Evolutionary conservation across 306 rosid genomes (phyloP), one percentile per base, ranked within the genome.

Genomic region (Ormosia emarginata): DNA sequence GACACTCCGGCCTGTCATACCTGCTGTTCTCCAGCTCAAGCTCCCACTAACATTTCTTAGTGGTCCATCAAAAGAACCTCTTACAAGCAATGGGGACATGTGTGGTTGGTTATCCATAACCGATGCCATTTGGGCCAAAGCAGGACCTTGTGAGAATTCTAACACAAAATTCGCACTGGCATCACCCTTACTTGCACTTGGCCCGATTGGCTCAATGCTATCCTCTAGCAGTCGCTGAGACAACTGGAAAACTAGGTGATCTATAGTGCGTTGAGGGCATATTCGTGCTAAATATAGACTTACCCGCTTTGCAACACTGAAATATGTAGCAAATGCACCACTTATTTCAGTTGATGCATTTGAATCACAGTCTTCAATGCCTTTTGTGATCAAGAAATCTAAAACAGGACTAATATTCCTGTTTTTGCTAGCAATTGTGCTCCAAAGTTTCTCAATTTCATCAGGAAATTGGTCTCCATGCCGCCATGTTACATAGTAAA

Each of bases 341-440:
- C 99, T 96, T 84, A 96, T 96, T 90, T 96, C 99, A 6, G 97
- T 94, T 79, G 99, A 93, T 80, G 99, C 97, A 88, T 90, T 96
- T 82, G 99, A 92, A 92, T 96, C 99, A 84, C 97, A 96, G 72
- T 96, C 99, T 89, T 96, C 99, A 85, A 96, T 96, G 71, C 99
- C 99, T 86, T 96, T 96, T 3, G 97, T 94, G 89, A 96, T 96
- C 90, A 96, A 82, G 92, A 96, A 96, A 90, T 96, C 99, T 72
- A 96, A 85, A 85, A 96, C 99, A 71, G 99, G 99, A 88, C 97
- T 92, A 39, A 96, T 92, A 80, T 96, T 96, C 88, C 90, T 91
- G 61, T 97, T 91, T 92, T 96, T 94, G 98, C 99, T 93, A 77
- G 99, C 99, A 91, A 96, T 96, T 66, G 99, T 96, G 89, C 98